These are phyloP conservation scores for Mycena rebaudengoi DNA, from an alignment of 768 basidiomycete genomes.

Conservation along the genomic window DNA sequence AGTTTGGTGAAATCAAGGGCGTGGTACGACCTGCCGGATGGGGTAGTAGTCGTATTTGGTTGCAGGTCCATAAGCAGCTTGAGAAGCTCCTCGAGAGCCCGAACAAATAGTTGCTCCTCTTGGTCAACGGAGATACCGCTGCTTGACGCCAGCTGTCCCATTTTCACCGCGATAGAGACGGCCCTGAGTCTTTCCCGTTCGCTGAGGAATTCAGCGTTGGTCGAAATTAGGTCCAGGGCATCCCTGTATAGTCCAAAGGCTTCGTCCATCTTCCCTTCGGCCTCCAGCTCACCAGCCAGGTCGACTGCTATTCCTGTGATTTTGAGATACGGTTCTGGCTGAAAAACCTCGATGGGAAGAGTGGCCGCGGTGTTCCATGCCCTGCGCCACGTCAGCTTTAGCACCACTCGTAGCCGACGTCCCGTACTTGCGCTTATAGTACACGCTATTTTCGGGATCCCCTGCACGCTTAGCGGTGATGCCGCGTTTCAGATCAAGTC, in stretches of 20 bases:
- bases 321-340: slow-evolving; percentile 55
- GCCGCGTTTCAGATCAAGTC: slow-evolving; percentile 22
- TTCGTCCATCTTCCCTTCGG: slow-evolving; percentile 27
- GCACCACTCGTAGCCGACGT: neutral
- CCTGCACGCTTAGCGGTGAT: slow-evolving; percentile 20
- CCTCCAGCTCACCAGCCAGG: slow-evolving; percentile 54
- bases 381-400: slow-evolving; percentile 32
- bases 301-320: slow-evolving; percentile 58
- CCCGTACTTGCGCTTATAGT: slow-evolving; percentile 21
- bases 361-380: slow-evolving; percentile 53
- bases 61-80: slow-evolving; percentile 9
- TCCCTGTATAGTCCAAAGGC: slow-evolving; percentile 18
- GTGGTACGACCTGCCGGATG: neutral
- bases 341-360: slow-evolving; percentile 35
- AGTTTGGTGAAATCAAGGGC: slow-evolving; percentile 48
- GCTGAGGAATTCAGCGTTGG: neutral
- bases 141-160: slow-evolving; percentile 13
- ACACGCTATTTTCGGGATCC: slow-evolving; percentile 11
- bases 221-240: slow-evolving; percentile 15
- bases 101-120: slow-evolving; percentile 17
- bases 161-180: slow-evolving; percentile 22
- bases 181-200: slow-evolving; percentile 16
- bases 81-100: slow-evolving; percentile 20
- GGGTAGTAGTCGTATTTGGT: neutral
- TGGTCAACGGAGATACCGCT: neutral